Evolutionary conservation across 345 rosid genomes (phyloP).

Genomic region (Noccaea caerulescens): DNA sequence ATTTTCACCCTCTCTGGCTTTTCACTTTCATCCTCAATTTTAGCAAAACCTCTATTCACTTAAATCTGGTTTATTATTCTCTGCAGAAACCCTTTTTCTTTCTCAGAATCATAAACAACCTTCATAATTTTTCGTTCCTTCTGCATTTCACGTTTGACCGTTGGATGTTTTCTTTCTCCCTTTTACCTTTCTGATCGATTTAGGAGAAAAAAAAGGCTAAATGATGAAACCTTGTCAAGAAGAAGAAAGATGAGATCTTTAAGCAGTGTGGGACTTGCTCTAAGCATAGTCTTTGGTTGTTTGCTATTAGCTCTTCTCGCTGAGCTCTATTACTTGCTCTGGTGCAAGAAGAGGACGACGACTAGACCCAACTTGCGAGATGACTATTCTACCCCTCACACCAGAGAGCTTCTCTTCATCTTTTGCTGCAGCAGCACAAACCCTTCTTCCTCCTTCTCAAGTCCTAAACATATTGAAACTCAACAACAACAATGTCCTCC

Average conservation of each 20-base stretch:
- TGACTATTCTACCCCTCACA: constrained; percentile 69
- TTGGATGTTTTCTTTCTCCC: not conserved
- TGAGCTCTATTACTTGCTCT: constrained; percentile 86
- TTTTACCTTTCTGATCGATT: not conserved
- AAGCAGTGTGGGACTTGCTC: constrained; percentile 90
- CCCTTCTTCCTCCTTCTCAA: constrained; percentile 40
- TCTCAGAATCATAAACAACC: constrained; percentile 5
- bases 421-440: constrained; percentile 60
- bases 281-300: constrained; percentile 88
- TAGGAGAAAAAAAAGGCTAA: not conserved
- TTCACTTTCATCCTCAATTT: constrained; percentile 3
- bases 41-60: not conserved
- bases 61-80: not conserved
- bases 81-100: constrained; percentile 1
- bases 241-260: constrained; percentile 73
- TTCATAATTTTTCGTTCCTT: not conserved
- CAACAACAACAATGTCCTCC: constrained; percentile 37
- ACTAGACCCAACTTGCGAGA: constrained; percentile 46
- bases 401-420: constrained; percentile 72
- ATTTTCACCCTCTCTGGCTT: constrained; percentile 1
- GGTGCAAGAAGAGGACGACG: constrained; percentile 80
- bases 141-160: constrained; percentile 21
- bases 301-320: constrained; percentile 78
- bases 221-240: constrained; percentile 34
- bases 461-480: constrained; percentile 47